Evolutionary conservation across 441 rosid genomes (phyloP), one percentile per base, ranked within the genome.

Genomic region (Capsella rubella): DNA sequence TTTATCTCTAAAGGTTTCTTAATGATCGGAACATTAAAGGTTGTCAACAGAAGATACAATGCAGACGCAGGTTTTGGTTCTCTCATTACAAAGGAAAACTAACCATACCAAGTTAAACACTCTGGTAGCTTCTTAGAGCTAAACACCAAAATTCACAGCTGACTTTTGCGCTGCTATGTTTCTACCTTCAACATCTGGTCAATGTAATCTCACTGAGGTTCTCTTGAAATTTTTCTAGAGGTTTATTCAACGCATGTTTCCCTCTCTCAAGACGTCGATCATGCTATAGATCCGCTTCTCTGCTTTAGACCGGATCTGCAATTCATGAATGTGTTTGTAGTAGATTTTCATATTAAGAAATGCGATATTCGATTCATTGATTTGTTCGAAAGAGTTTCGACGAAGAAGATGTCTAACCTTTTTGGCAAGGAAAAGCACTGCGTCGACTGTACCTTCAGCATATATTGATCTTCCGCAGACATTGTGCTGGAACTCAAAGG

Each of bases 391-490:
- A 50, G 35, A 50, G 61, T 39, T 53, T 50, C 8, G 54, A 29
- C 43, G 29, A 57, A 45, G 54, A 56, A 2, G 40, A 15, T n/a
- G 28, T 42, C 39, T 43, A 43, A 95, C 99, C 95, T 88, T 92
- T 81, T 88, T 92, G 42, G 97, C 90, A 62, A 95, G 94, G 80
- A 92, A 92, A 62, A 95, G 81, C 45, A 87, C 79, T 3, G 97
- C 96, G 79, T 92, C 98, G 21, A 95, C 83, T n/a, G 98, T 88
- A 59, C 98, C 98, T 86, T 95, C 95, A 1, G 97, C 96, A 10
- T 95, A 95, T 75, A 90, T 88, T 8, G 98, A 92, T 82, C 99
- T 80, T 28, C 99, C 97, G n/a, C 99, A 90, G 40, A 92, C 97
- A 63, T 90, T 95, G 76, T 95, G 98, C 78, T 92, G 99, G 83